These are phyloP conservation scores for Botryotinia calthae DNA, from an alignment of 2,329 filamentous ascomycete genomes.

Conservation along the genomic window DNA sequence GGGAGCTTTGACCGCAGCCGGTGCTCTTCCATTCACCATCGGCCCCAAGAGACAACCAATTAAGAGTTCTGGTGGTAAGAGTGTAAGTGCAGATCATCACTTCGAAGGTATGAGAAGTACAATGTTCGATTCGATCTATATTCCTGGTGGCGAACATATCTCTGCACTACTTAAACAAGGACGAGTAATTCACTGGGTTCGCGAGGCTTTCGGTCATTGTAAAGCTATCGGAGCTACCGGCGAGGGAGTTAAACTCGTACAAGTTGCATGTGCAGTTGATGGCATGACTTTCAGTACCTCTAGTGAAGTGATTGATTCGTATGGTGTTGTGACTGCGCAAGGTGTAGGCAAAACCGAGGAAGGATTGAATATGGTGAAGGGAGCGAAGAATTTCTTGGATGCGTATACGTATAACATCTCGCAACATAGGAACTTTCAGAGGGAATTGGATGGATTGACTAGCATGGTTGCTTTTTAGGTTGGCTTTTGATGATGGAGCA, in stretches of 20 bases:
- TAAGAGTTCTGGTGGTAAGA: slow-evolving; percentile 42
- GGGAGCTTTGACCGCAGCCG: slow-evolving; percentile 57
- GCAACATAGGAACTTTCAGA: slow-evolving; percentile 69
- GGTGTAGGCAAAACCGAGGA: slow-evolving; percentile 49
- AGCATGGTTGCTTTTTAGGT: slow-evolving; percentile 64
- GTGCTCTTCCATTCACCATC: slow-evolving; percentile 71
- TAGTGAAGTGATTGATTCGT: slow-evolving; percentile 59
- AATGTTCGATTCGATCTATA: slow-evolving; percentile 76
- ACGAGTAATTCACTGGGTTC: slow-evolving; percentile 71
- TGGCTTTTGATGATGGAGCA: background rate
- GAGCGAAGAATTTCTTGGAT: slow-evolving; percentile 66
- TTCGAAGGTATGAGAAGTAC: slow-evolving; percentile 77
- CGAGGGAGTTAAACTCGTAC: slow-evolving; percentile 65
- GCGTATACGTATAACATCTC: slow-evolving; percentile 68
- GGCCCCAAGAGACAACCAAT: slow-evolving; percentile 65
- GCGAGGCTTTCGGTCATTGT: slow-evolving; percentile 78
- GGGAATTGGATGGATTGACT: slow-evolving; percentile 69
- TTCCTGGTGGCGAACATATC: slow-evolving; percentile 68
- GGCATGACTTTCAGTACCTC: slow-evolving; percentile 44
- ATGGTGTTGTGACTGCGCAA: slow-evolving; percentile 71
- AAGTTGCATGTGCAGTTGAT: slow-evolving; percentile 45
- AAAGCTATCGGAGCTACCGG: slow-evolving; percentile 77
- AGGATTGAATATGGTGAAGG: slow-evolving; percentile 61
- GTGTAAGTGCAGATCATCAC: slow-evolving; percentile 69
- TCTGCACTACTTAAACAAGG: slow-evolving; percentile 65